phyloP scores from a whole-genome alignment of 805 yeast species.

The Wickerhamiella lipophila region DNA sequence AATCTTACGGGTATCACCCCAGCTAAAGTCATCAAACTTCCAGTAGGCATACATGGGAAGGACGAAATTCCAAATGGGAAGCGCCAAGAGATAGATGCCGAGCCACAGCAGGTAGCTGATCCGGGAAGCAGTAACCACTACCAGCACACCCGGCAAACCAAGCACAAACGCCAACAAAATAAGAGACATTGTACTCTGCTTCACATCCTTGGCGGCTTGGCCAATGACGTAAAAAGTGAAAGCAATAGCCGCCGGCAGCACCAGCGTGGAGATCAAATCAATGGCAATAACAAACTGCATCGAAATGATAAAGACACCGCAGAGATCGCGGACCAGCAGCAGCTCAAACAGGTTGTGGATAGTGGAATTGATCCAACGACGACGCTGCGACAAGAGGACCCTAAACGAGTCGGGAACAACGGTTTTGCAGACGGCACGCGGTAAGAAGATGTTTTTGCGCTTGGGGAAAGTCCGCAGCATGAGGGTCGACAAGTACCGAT shows the following conservation, averaged over 20 bases:
- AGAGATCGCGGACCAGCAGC: constrained; percentile 67
- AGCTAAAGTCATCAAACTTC: constrained; percentile 91
- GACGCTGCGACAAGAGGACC: constrained; percentile 78
- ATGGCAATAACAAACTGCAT: constrained; percentile 84
- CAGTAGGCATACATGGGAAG: constrained; percentile 79
- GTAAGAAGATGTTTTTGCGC: constrained; percentile 72
- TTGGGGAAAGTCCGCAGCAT: constrained; percentile 84
- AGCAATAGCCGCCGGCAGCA: constrained; percentile 75
- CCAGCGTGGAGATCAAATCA: constrained; percentile 77
- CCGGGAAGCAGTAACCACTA: constrained; percentile 68
- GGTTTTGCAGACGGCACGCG: constrained; percentile 87
- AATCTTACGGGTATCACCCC: constrained; percentile 91
- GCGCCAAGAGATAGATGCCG: constrained; percentile 59
- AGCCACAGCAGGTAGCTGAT: constrained; percentile 66
- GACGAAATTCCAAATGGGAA: constrained; percentile 90
- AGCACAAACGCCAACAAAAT: constrained; percentile 63
- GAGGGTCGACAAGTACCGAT: constrained; percentile 69
- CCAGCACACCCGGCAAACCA: constrained; percentile 74
- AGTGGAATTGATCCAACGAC: constrained; percentile 95
- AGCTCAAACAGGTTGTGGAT: constrained; percentile 86
- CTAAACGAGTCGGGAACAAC: constrained; percentile 72
- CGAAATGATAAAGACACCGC: constrained; percentile 90
- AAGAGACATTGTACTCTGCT: constrained; percentile 68
- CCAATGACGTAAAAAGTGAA: constrained; percentile 72
- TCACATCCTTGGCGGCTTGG: constrained; percentile 52